A percentile compares a stretch with the other conserved stretches of the same genome.
Evolutionary conservation across 345 rosid species (phyloP).

Genomic region (Populus simonii): DNA sequence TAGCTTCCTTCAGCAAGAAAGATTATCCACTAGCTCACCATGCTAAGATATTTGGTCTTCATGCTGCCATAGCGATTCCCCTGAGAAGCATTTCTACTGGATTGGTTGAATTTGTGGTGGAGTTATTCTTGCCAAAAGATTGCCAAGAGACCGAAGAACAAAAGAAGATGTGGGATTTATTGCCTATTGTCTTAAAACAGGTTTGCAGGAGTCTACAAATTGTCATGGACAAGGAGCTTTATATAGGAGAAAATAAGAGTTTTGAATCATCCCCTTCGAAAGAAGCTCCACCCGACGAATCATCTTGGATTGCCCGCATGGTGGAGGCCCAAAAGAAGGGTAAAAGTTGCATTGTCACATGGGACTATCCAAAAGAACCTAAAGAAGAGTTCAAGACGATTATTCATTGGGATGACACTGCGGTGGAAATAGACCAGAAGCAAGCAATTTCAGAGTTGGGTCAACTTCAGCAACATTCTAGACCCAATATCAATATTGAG

Average conservation of each 20-base stretch:
- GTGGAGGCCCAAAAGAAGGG: conserved; percentile 55
- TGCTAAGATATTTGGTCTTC: conserved; percentile 59
- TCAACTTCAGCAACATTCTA: conserved; percentile 31
- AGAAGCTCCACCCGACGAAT: conserved; percentile 39
- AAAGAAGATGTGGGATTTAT: conserved; percentile 41
- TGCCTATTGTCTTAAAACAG: conserved; percentile 42
- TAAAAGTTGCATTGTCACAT: conserved; percentile 52
- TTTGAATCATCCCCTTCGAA: conserved; percentile 34
- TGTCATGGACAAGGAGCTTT: conserved; percentile 41
- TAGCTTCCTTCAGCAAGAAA: conserved; percentile 53
- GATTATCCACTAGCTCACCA: conserved; percentile 74
- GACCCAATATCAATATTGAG: conserved; percentile 26
- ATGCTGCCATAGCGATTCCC: conserved; percentile 70
- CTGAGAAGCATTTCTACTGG: conserved; percentile 40
- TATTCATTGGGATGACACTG: conserved; percentile 39
- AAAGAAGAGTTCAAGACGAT: conserved; percentile 58
- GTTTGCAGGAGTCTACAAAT: conserved; percentile 45
- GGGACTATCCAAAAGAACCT: conserved; percentile 54
- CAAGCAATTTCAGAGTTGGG: conserved; percentile 37
- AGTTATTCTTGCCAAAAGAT: conserved; percentile 65
- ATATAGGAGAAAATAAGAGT: conserved; percentile 32
- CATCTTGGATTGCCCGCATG: conserved; percentile 53
- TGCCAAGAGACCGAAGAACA: conserved; percentile 44
- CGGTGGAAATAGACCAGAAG: conserved; percentile 26
- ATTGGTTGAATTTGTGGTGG: conserved; percentile 58